Base-by-base conservation (phyloP, 306 rosid species). In the Trifolium pratense region DNA sequence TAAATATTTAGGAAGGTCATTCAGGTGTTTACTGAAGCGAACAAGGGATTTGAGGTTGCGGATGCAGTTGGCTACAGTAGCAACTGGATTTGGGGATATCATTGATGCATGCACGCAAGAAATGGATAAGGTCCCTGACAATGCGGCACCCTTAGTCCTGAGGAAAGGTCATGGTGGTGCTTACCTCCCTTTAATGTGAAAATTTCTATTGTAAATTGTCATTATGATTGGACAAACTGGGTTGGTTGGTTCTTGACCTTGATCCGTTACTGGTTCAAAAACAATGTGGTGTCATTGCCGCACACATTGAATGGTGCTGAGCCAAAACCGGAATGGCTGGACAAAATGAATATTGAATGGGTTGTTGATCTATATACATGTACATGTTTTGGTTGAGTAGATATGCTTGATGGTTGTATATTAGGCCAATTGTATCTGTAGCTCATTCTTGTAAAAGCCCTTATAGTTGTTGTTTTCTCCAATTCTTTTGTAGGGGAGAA, bases 111-210 rank as follows among this genome's bases (percentile, higher is more conserved):
- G 91, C 83, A 1, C 43, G 15, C 87, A 81, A 60, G 87, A 88
- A 53, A 79, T 91, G 78, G 97, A 94, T 73, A 94, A 72, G 86
- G 87, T 94, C 59, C 97, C 92, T 12, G 97, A 94, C 36, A 94
- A 84, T 74, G 87, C 89, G 1, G 92, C 94, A 4, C 98, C 97
- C 5, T 90, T 91, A 64, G 91, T 93, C 40, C 89, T 91, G 61
- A 88, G 91, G 80, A 93, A 84, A 80, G 98, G 98, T 48, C 98
- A 93, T 34, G 98, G 98, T 6, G 98, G 98, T 69, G 96, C 91
- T 55, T 93, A 91, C 87, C 94, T 91, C 57, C 98, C 98, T 34
- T 78, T 93, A 4, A 93, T 93, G 98, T 93, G 86, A 93, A 70
- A 57, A 45, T 76, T 82, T 46, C 46, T 72, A 53, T 55, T 57